Evolutionary conservation across 1,284 basidiomycete species (phyloP).

Genomic region (Cronartium quercuum): DNA sequence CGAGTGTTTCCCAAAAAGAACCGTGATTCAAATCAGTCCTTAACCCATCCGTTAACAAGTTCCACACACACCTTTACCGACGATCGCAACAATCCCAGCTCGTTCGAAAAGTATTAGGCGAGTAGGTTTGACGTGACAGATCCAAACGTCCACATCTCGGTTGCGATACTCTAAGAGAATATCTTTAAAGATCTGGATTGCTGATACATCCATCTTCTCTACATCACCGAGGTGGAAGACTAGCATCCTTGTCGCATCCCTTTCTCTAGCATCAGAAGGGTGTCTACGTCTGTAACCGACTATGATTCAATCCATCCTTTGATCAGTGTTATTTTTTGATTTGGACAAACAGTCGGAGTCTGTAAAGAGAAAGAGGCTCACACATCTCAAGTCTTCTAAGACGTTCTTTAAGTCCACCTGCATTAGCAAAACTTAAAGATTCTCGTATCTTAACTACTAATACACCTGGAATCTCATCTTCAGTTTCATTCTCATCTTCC

Average conservation of each 20-base stretch:
- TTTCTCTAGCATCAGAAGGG: conserved; percentile 27
- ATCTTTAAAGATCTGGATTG: conserved; percentile 33
- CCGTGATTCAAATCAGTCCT: no score
- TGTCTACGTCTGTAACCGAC: conserved; percentile 28
- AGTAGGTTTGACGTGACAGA: conserved; percentile 35
- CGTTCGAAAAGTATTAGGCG: conserved; percentile 6
- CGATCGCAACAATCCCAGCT: conserved; percentile 23
- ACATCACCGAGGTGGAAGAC: conserved; percentile 37
- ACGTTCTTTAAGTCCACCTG: conserved; percentile 36
- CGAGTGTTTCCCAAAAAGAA: no score
- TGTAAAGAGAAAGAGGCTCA: not conserved
- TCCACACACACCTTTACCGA: conserved; percentile 29
- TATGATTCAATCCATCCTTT: not conserved
- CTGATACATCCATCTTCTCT: conserved; percentile 33
- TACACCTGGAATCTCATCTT: conserved; percentile 65
- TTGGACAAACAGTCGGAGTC: not conserved
- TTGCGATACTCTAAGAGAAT: conserved; percentile 25
- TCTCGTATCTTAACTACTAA: conserved; percentile 75
- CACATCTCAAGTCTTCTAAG: conserved; percentile 38
- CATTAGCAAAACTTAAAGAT: conserved; percentile 63
- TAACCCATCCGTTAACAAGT: no score
- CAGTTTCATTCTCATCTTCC: conserved; percentile 48
- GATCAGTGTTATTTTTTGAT: not conserved
- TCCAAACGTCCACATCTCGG: conserved; percentile 33
- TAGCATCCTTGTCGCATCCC: conserved; percentile 19